These are phyloP conservation scores for Acanthamoeba culbertsoni DNA, from an alignment of 208 protist genomes.

Conservation along the genomic window DNA sequence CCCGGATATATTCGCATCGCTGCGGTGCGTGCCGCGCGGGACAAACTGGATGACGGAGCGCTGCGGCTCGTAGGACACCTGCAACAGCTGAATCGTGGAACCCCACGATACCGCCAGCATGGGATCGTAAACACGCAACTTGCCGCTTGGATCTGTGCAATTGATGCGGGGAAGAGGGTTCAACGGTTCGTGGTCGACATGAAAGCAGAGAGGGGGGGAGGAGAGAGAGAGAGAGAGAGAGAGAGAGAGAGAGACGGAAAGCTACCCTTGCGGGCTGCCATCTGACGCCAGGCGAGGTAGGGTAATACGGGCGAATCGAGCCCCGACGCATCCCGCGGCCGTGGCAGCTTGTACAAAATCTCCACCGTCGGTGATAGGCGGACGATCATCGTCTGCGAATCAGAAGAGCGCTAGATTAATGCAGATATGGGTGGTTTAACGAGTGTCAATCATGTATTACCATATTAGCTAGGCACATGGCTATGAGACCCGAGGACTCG, in stretches of 20 bases:
- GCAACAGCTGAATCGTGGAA: not conserved
- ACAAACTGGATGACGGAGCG: not conserved
- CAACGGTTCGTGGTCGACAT: too few relatives aligned
- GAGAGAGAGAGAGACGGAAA: too few relatives aligned
- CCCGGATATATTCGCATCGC: conserved; percentile 32
- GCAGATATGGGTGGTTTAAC: too few relatives aligned
- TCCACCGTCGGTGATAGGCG: conserved; percentile 2
- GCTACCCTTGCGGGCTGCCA: conserved; percentile 16
- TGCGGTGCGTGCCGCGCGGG: not conserved
- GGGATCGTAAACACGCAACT: conserved; percentile 7
- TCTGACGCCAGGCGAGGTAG: conserved; percentile 45
- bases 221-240: too few relatives aligned
- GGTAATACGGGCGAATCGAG: not conserved
- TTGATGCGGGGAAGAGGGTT: too few relatives aligned
- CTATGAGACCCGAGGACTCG: not conserved
- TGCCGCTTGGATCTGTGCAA: not conserved
- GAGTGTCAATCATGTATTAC: too few relatives aligned
- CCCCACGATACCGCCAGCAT: conserved; percentile 52
- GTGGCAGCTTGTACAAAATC: conserved; percentile 34
- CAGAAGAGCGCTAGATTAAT: too few relatives aligned
- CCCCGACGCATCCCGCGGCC: not conserved
- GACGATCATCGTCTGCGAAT: conserved; percentile 29
- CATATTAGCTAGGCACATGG: not conserved
- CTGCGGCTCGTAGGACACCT: not conserved
- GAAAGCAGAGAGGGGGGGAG: not conserved